Evolutionary conservation across 2,329 filamentous ascomycete genomes (phyloP).

Genomic region (Phialocephala subalpina): DNA sequence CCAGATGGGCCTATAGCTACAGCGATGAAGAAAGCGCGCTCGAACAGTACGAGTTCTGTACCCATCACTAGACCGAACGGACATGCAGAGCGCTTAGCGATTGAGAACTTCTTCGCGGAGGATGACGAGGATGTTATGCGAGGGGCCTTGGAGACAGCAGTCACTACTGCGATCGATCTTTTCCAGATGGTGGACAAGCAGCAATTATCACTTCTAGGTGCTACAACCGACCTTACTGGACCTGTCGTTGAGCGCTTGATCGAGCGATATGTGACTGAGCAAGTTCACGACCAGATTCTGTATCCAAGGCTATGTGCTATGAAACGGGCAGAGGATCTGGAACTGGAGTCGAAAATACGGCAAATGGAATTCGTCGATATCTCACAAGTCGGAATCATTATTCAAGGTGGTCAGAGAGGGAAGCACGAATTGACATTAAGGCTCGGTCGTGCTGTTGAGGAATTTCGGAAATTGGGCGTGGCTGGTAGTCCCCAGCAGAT

Average conservation of each 20-base stretch:
- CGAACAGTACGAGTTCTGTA: slow-evolving; percentile 52
- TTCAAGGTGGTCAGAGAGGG: slow-evolving; percentile 78
- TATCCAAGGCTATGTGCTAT: slow-evolving; percentile 84
- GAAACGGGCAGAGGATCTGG: slow-evolving; percentile 82
- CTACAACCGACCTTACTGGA: slow-evolving; percentile 92
- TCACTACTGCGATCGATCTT: slow-evolving; percentile 92
- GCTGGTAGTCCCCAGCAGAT: slow-evolving; percentile 47
- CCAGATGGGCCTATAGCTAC: slow-evolving; percentile 64
- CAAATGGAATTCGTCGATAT: slow-evolving; percentile 96
- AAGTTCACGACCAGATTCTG: slow-evolving; percentile 83
- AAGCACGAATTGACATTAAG: slow-evolving; percentile 84
- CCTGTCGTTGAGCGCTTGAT: slow-evolving; percentile 93
- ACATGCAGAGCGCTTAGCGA: slow-evolving; percentile 45
- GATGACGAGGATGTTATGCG: slow-evolving; percentile 94
- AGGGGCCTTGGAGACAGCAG: slow-evolving; percentile 86
- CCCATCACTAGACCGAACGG: slow-evolving; percentile 46
- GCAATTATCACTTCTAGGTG: slow-evolving; percentile 88
- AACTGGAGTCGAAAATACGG: slow-evolving; percentile 87
- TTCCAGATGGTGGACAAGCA: slow-evolving; percentile 97
- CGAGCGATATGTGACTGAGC: slow-evolving; percentile 92
- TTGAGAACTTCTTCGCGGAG: slow-evolving; percentile 77
- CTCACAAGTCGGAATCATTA: slow-evolving; percentile 88
- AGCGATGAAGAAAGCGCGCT: slow-evolving; percentile 63
- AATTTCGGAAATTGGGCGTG: slow-evolving; percentile 92
- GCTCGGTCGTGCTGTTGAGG: slow-evolving; percentile 80